These are phyloP conservation scores for Hyaloscypha hepaticicola DNA, from an alignment of 495 filamentous ascomycete genomes.

Conservation along the genomic window DNA sequence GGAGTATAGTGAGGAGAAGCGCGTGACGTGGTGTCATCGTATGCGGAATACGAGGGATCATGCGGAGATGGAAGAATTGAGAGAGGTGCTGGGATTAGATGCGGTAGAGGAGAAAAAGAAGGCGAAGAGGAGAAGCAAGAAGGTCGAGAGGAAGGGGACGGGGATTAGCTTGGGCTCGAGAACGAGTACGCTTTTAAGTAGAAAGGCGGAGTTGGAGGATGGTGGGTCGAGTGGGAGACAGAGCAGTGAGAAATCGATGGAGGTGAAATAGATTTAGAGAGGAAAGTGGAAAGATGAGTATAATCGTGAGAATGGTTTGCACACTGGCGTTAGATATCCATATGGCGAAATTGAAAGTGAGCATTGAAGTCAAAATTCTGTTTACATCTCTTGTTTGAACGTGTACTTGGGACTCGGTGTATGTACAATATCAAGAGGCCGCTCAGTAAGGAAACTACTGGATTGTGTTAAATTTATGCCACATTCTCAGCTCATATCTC, in stretches of 20 bases:
- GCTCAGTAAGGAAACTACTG: too few relatives aligned
- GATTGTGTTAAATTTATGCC: too few relatives aligned
- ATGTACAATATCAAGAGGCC: too few relatives aligned
- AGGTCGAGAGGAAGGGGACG: slow-evolving; percentile 40
- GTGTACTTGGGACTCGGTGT: too few relatives aligned
- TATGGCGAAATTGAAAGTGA: too few relatives aligned
- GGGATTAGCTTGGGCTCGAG: slow-evolving; percentile 18
- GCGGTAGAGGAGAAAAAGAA: slow-evolving; percentile 38
- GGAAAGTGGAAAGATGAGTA: too few relatives aligned
- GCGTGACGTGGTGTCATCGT: slow-evolving; percentile 76
- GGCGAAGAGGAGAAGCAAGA: background rate
- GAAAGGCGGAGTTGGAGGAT: slow-evolving; percentile 4
- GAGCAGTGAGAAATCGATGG: background rate
- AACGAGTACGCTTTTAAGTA: background rate
- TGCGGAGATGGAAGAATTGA: slow-evolving; percentile 62
- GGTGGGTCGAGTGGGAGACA: background rate
- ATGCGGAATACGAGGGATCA: slow-evolving; percentile 83
- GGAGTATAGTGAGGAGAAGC: slow-evolving; percentile 46
- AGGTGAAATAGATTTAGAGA: too few relatives aligned
- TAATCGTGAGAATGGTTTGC: too few relatives aligned
- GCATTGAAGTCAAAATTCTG: too few relatives aligned
- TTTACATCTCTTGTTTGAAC: too few relatives aligned
- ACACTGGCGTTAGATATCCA: too few relatives aligned
- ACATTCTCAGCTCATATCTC: too few relatives aligned
- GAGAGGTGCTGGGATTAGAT: slow-evolving; percentile 60